A percentile compares a stretch with the other conserved stretches of the same genome.
Evolutionary conservation across 495 filamentous ascomycete species (phyloP).

Genomic region (Pyronema domesticum): DNA sequence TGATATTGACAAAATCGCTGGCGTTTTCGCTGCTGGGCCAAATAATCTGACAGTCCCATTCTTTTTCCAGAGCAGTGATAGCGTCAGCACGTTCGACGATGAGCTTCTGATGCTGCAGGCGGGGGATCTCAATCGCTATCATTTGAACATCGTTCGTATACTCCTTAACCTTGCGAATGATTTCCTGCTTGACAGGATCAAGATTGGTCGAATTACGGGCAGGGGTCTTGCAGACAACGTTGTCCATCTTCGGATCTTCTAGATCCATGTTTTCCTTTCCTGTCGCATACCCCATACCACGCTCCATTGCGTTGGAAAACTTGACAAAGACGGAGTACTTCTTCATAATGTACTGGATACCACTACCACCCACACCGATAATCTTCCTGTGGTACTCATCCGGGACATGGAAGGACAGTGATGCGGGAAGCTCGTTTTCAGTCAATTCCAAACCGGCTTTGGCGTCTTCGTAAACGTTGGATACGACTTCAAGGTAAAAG

Average conservation of each 20-base stretch:
- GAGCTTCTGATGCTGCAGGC: slow-evolving; percentile 85
- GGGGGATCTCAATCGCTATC: slow-evolving; percentile 80
- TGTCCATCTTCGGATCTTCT: slow-evolving; percentile 95
- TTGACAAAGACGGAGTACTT: slow-evolving; percentile 99
- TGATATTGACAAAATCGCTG: slow-evolving; percentile 86
- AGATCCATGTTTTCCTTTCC: slow-evolving; percentile 84
- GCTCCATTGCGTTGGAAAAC: slow-evolving; percentile 98
- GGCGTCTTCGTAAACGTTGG: slow-evolving; percentile 74
- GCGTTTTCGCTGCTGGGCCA: slow-evolving; percentile 95
- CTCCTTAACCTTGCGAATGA: slow-evolving; percentile 98
- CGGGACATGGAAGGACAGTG: slow-evolving; percentile 98
- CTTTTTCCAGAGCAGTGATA: slow-evolving; percentile 89
- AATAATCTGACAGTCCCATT: slow-evolving; percentile 95
- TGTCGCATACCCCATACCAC: too few species aligned
- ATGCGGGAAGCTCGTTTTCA: slow-evolving; percentile 97
- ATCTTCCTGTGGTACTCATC: slow-evolving; percentile 99
- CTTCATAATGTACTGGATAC: slow-evolving; percentile 99
- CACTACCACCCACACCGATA: slow-evolving; percentile 93
- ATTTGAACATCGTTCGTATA: slow-evolving; percentile 93
- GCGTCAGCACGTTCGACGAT: slow-evolving; percentile 58
- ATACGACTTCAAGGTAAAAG: slow-evolving; percentile 95
- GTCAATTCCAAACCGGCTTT: slow-evolving; percentile 82
- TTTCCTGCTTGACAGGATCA: slow-evolving; percentile 94
- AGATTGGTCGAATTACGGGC: slow-evolving; percentile 92
- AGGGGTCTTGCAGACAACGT: slow-evolving; percentile 94